A percentile compares a stretch with the other conserved stretches of the same genome.
Evolutionary conservation across 805 yeast species (phyloP).

Genomic region (Ogataea angusta): DNA sequence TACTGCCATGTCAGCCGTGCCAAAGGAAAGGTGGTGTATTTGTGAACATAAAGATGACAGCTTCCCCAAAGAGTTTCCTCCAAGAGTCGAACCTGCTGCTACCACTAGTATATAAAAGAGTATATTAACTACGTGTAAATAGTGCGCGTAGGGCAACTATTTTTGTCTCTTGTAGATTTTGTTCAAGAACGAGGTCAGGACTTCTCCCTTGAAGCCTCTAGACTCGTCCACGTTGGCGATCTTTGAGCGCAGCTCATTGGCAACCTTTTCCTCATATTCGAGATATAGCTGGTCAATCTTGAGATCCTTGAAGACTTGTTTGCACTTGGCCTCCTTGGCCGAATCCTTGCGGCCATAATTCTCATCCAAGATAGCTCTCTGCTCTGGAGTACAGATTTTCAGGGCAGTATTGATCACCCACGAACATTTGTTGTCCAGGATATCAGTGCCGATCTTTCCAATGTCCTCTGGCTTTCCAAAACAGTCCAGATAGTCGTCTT

Average conservation of each 20-base stretch:
- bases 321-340: slow-evolving; percentile 63
- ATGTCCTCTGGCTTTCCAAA: slow-evolving; percentile 96
- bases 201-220: slow-evolving; percentile 88
- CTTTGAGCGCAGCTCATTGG: slow-evolving; percentile 55
- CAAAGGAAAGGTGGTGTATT: slow-evolving; percentile 38
- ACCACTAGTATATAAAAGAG: not conserved
- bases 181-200: slow-evolving; percentile 77
- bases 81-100: slow-evolving; percentile 35
- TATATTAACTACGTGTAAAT: not conserved
- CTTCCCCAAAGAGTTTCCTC: slow-evolving; percentile 33
- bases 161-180: slow-evolving; percentile 94
- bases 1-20: slow-evolving; percentile 36
- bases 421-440: slow-evolving; percentile 96
- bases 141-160: slow-evolving; percentile 33
- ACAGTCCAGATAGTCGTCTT: slow-evolving; percentile 95
- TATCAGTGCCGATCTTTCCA: slow-evolving; percentile 98
- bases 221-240: slow-evolving; percentile 81
- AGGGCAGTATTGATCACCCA: slow-evolving; percentile 96
- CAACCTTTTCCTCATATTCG: slow-evolving; percentile 79
- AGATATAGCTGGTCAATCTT: slow-evolving; percentile 67
- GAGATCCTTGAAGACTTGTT: slow-evolving; percentile 69
- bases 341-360: slow-evolving; percentile 87
- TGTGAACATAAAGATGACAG: slow-evolving; percentile 30
- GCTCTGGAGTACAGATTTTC: slow-evolving; percentile 70
- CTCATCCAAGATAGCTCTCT: slow-evolving; percentile 75